Base-by-base conservation (phyloP, 129 eudicot species). In the Calendula officinalis region DNA sequence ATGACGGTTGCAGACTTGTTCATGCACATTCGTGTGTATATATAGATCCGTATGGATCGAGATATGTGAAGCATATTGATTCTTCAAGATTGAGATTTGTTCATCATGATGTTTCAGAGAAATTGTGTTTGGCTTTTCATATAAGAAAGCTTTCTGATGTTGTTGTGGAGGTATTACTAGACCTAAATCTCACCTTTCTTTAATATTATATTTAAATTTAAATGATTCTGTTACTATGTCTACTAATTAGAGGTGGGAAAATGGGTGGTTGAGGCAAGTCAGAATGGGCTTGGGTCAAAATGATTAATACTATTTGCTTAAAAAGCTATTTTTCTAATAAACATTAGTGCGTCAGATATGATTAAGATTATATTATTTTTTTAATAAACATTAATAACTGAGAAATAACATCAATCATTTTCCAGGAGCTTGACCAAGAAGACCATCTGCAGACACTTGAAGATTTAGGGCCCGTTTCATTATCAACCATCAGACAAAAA, bases 1-100 rank as follows among this genome's bases (percentile, higher is more conserved):
- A 94, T 86, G 92, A 94, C 77, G 92, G 94, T 48, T 81, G 94
- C 84, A 88, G 99, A 74, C 97, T 94, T 8, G 90, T 94, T 68
- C 97, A 94, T 80, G 97, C 95, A 54, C 77, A 66, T 69, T 78
- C 88, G 35, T 94, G 97, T 68, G 84, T 94, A 15, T 89, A 88
- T 63, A 51, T 86, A 43, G 99, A 94, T 76, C 84, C 92, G 47
- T 85, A 79, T 65, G 92, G 99, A 50, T 86, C 95, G n/a, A 81
- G 84, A 37, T 94, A 81, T 80, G 80, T 94, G 42, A 89, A 84
- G 37, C 77, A 79, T 73, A 89, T 94, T 68, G 92, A 94, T 72
- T 79, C 82, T 69, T 88, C 99, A 58, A 77, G 83, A 69, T 73
- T 94, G 53, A 86, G 86, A 67, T 89, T 88, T 66, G 95, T 86